Conservation (phyloP, 2,329 filamentous ascomycete genomes). For the Simplicillium aogashimaense region DNA sequence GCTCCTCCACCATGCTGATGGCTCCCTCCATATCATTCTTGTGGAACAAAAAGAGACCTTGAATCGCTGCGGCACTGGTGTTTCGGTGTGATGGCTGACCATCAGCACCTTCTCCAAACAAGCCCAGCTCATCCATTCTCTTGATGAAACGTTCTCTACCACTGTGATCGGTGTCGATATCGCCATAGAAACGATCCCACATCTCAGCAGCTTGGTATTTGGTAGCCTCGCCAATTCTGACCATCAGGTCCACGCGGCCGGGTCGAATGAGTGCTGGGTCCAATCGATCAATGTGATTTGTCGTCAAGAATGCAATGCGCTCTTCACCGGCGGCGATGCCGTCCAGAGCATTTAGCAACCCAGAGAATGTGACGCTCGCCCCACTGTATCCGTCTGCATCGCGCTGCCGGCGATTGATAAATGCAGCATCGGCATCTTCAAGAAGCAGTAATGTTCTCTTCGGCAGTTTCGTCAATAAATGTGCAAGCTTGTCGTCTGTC, state of each 20-base stretch:
- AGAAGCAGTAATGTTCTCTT: conserved; percentile 72
- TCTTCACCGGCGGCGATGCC: conserved; percentile 94
- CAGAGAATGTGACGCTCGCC: conserved; percentile 88
- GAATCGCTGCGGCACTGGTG: conserved; percentile 83
- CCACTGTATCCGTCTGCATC: conserved; percentile 79
- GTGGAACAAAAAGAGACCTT: conserved; percentile 91
- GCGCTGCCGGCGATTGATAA: conserved; percentile 67
- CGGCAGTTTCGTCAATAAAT: conserved; percentile 76
- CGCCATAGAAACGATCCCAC: conserved; percentile 93
- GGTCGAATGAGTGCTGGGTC: conserved; percentile 85
- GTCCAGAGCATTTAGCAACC: conserved; percentile 75
- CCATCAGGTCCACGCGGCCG: conserved; percentile 86
- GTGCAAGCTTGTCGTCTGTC: conserved; percentile 81
- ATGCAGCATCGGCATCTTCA: conserved; percentile 88
- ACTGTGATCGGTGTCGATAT: conserved; percentile 56
- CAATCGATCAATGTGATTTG: conserved; percentile 84
- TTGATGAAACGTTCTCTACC: conserved; percentile 61
- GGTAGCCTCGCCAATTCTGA: conserved; percentile 81
- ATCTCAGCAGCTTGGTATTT: conserved; percentile 75
- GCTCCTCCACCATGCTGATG: conserved; percentile 64
- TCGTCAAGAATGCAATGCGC: conserved; percentile 86
- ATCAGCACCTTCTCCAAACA: conserved; percentile 51
- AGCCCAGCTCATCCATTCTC: conserved; percentile 57
- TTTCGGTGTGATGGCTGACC: conserved; percentile 34
- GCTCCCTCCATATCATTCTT: conserved; percentile 85